Evolutionary conservation across 2,329 filamentous ascomycete genomes (phyloP).

Genomic region (Hortaea sp.): DNA sequence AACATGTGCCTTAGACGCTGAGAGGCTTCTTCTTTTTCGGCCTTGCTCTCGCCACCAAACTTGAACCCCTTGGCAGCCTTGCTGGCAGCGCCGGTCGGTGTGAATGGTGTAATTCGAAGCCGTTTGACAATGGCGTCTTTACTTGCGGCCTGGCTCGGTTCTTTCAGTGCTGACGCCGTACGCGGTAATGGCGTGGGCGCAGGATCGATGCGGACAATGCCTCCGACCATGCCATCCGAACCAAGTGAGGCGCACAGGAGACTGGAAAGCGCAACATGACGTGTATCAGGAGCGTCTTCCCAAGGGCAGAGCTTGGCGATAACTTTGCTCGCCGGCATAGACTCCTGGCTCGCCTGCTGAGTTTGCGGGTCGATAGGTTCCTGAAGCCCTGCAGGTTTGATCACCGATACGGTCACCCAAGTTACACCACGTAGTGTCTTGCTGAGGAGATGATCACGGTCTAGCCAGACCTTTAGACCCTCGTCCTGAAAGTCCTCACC

Average conservation of each 20-base stretch:
- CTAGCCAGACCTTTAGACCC: constrained; percentile 71
- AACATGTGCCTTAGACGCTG: constrained; percentile 66
- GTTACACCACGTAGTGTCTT: constrained; percentile 65
- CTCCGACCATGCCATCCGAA: constrained; percentile 65
- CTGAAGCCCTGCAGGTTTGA: constrained; percentile 70
- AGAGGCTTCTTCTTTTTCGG: constrained; percentile 67
- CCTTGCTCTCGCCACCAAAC: constrained; percentile 79
- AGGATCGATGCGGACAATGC: constrained; percentile 76
- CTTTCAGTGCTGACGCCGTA: constrained; percentile 40
- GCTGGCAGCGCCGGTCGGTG: constrained; percentile 36
- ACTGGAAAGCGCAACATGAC: constrained; percentile 69
- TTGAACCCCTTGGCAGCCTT: constrained; percentile 54
- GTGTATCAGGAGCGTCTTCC: constrained; percentile 77
- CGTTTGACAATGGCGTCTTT: constrained; percentile 47
- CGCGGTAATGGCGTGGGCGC: constrained; percentile 63
- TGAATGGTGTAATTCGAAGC: constrained; percentile 74
- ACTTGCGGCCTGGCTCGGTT: constrained; percentile 24
- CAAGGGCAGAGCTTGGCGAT: constrained; percentile 68
- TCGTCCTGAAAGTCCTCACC: constrained; percentile 41
- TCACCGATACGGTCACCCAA: constrained; percentile 75
- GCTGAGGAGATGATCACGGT: constrained; percentile 62
- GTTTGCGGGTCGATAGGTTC: constrained; percentile 62
- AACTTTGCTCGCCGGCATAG: constrained; percentile 54
- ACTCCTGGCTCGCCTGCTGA: constrained; percentile 47
- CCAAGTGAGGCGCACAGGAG: constrained; percentile 65